Conservation (phyloP, 2,329 filamentous ascomycete species). For the Fusarium mexicanum region DNA sequence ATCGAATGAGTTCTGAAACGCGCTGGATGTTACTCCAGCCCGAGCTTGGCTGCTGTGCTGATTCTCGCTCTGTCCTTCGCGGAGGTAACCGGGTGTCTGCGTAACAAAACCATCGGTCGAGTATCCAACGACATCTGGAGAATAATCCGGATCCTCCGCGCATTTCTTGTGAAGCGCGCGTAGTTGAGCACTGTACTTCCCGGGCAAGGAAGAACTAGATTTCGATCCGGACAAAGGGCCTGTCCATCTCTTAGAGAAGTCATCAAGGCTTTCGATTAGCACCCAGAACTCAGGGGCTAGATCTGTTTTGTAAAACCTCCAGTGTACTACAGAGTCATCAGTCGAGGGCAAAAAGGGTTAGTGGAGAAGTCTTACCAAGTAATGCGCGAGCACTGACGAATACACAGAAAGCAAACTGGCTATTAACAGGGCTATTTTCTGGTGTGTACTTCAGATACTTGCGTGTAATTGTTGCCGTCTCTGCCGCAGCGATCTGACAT, state of each 20-base stretch:
- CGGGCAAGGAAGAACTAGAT: background rate
- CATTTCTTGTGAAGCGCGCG: conserved; percentile 10
- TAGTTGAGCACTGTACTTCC: conserved; percentile 18
- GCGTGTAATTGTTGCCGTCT: conserved; percentile 56
- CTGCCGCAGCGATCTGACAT: conserved; percentile 56
- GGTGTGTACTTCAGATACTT: conserved; percentile 56
- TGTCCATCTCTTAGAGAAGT: conserved; percentile 44
- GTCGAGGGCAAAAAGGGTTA: fast-evolving
- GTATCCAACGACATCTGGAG: conserved; percentile 25
- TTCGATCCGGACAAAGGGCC: conserved; percentile 14
- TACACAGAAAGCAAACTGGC: conserved; percentile 57
- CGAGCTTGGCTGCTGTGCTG: background rate
- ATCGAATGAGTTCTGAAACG: background rate
- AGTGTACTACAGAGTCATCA: conserved; percentile 23
- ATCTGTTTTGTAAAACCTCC: conserved; percentile 28
- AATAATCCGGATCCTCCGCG: background rate
- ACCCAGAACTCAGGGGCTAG: conserved; percentile 43
- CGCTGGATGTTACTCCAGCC: fast-evolving
- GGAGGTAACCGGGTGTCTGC: fast-evolving
- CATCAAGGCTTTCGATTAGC: conserved; percentile 43
- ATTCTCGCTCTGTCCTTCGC: fast-evolving
- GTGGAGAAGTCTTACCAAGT: conserved; percentile 32
- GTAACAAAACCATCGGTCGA: conserved; percentile 14
- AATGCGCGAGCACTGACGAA: conserved; percentile 58
- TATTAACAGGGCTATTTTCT: conserved; percentile 21